These are phyloP conservation scores for Leccinum fibrillosum DNA, from an alignment of 768 basidiomycete genomes.

Conservation along the genomic window DNA sequence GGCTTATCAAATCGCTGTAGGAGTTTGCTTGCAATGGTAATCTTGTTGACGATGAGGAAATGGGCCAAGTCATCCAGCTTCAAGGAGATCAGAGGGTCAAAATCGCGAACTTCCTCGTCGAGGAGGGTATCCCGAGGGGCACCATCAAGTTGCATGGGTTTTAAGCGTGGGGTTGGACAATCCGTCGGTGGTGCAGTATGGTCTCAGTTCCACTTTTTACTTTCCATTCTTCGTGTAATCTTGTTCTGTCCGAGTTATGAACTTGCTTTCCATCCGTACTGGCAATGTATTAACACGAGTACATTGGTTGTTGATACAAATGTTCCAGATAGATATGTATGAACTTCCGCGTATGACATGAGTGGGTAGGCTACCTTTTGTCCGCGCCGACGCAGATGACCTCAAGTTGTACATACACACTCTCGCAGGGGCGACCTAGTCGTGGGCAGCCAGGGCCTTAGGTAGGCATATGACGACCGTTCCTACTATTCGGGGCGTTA, in stretches of 20 bases:
- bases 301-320: constrained; percentile 24
- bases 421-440: no score
- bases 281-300: constrained; percentile 27
- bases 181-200: background rate
- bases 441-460: no score
- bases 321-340: constrained; percentile 21
- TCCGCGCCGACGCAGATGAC: background rate
- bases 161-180: constrained; percentile 38
- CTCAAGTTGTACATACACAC: background rate
- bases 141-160: constrained; percentile 89
- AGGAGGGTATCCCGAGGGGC: constrained; percentile 72
- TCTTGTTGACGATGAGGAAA: constrained; percentile 91
- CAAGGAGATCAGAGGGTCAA: constrained; percentile 96
- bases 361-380: background rate
- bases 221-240: constrained; percentile 20
- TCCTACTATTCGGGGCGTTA: no score
- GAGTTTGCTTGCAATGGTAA: constrained; percentile 99
- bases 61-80: constrained; percentile 96
- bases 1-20: constrained; percentile 37
- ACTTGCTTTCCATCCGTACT: constrained; percentile 14
- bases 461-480: no score
- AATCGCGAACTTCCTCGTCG: constrained; percentile 83
- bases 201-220: background rate
- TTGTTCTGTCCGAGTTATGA: constrained; percentile 16
- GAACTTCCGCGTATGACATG: background rate